Evolutionary conservation across 306 rosid genomes (phyloP), one percentile per base, ranked within the genome.

Genomic region (Citrullus colocynthis): DNA sequence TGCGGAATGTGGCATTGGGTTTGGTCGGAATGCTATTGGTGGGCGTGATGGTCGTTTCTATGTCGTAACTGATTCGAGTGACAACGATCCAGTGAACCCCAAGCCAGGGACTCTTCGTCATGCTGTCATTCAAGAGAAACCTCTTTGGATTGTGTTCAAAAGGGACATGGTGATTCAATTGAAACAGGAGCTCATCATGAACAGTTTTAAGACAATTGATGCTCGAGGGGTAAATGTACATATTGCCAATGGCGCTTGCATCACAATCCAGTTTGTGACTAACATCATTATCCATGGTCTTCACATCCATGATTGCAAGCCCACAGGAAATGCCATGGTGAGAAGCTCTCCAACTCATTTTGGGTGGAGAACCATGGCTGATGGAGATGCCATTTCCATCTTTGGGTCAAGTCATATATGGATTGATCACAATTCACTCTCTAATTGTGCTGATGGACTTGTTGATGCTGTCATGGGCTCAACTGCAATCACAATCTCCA

Each of bases 351-450:
- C 96, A 2, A 58, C 91, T 37, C 99, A 96, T 83, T 96, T 81
- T 69, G 99, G 99, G 18, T 96, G 99, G 99, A 87, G 99, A 82
- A 96, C 99, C 8, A 96, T 96, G 91, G 97, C 99, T 52, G 99
- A 96, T 83, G 99, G 99, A 6, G 99, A 96, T 71, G 99, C 83
- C 9, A 8, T 96, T 81, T 96, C 99, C 80, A 93, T 96, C 28
- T 96, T 96, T 52, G 97, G 99, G 1, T 87, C 99, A 17, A 96
- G 99, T 82, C 99, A 96, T 81, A 80, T 96, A 16, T 96, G 99
- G 99, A 92, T 96, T 41, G 99, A 96, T 44, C 99, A 96, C 83
- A 96, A 96, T 59, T 96, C 99, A 12, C 83, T 96, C 81, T 96
- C 99, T 14, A 89, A 91, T 76, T 96, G 98, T 64, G 99, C 99